A percentile compares a stretch with the other conserved stretches of the same genome.
These are phyloP conservation scores for Penicillium psychrosexuale DNA, from an alignment of 2,329 filamentous ascomycete species.

Conservation along the genomic window DNA sequence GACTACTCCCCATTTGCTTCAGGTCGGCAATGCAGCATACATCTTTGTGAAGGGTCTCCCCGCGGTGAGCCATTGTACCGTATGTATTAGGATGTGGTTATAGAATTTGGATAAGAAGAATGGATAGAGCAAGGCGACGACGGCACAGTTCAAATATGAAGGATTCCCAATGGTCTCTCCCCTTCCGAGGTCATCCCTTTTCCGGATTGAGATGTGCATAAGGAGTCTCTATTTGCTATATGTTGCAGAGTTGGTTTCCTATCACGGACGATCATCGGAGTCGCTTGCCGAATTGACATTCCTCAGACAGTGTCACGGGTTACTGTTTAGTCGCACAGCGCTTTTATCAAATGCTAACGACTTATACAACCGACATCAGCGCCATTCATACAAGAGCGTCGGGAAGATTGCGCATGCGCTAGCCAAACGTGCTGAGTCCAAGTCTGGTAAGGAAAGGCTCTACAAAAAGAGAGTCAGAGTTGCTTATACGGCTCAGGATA, in stretches of 20 bases:
- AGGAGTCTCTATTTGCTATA: slow-evolving; percentile 7
- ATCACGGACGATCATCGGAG: slow-evolving; percentile 16
- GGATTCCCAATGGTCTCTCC: neutral
- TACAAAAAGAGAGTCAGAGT: neutral
- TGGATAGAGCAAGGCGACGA: neutral
- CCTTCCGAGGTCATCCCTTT: neutral
- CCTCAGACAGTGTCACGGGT: neutral
- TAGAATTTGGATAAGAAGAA: neutral
- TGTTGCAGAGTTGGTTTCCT: slow-evolving; percentile 10
- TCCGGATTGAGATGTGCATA: neutral
- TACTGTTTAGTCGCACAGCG: neutral
- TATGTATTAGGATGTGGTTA: neutral
- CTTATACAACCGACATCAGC: neutral
- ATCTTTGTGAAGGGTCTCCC: slow-evolving; percentile 30
- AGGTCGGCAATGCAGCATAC: slow-evolving; percentile 40
- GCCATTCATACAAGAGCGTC: neutral
- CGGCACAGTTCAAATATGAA: slow-evolving; percentile 7
- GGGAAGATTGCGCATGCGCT: neutral
- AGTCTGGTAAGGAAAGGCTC: neutral
- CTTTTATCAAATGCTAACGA: neutral
- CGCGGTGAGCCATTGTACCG: slow-evolving; percentile 31
- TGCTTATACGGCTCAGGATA: neutral
- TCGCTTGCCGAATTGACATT: slow-evolving; percentile 15
- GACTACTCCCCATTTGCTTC: slow-evolving; percentile 39
- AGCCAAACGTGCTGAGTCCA: neutral